Conservation (phyloP, 2,329 filamentous ascomycete genomes). For the Fusarium tjaetaba region DNA sequence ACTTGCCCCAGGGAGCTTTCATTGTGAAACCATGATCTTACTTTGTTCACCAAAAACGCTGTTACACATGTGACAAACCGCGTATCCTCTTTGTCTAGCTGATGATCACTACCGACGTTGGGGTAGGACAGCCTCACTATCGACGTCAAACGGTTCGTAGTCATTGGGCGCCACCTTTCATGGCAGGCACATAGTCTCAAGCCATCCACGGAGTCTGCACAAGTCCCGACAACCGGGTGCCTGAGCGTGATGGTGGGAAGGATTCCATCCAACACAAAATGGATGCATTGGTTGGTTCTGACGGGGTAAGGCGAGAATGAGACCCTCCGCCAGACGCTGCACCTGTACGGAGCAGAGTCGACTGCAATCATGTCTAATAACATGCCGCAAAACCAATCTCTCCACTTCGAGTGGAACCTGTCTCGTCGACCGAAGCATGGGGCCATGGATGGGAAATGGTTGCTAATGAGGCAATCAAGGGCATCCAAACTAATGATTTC, state of each 20-base stretch:
- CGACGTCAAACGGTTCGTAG: conserved; percentile 26
- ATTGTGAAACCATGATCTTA: conserved; percentile 22
- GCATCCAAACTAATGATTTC: conserved; percentile 25
- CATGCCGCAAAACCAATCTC: conserved; percentile 40
- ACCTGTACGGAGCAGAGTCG: conserved; percentile 32
- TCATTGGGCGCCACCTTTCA: conserved; percentile 2
- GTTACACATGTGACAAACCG: conserved; percentile 15
- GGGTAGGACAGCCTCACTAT: conserved; percentile 21
- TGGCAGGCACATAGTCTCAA: conserved; percentile 12
- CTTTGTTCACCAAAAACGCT: conserved; percentile 20
- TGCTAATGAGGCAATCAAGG: conserved; percentile 24
- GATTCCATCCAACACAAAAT: conserved; percentile 14
- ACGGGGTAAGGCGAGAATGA: conserved; percentile 30
- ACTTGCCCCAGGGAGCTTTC: conserved; percentile 12
- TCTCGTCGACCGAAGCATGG: conserved; percentile 37
- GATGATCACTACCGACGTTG: conserved; percentile 15
- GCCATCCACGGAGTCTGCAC: conserved; percentile 22
- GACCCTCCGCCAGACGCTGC: conserved; percentile 37
- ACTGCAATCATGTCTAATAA: conserved; percentile 36
- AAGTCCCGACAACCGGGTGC: conserved; percentile 29
- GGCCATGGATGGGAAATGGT: conserved; percentile 34
- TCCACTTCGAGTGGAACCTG: conserved; percentile 44
- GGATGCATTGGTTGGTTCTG: conserved; percentile 27
- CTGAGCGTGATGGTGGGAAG: conserved; percentile 36
- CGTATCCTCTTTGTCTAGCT: conserved; percentile 16